A percentile compares a stretch with the other conserved stretches of the same genome.
phyloP scores from a whole-genome alignment of 257 asterid species.

The Paraleonurus japonicus region DNA sequence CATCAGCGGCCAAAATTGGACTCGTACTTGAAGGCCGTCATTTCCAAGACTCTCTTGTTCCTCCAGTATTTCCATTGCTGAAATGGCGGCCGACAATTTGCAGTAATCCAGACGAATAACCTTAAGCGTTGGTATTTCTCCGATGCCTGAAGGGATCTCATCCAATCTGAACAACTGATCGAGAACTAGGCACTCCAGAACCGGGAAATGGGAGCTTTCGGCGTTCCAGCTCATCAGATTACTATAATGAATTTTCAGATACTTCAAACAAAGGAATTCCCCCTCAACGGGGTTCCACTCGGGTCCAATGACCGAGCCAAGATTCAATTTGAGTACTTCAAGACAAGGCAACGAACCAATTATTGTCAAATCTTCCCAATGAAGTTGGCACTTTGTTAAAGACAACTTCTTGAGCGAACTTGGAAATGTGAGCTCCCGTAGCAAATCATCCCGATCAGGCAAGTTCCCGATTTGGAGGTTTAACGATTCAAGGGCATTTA shows the following conservation, averaged over 20 bases:
- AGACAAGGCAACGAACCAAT: not conserved
- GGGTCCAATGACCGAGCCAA: not conserved
- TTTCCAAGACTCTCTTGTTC: conserved; percentile 24
- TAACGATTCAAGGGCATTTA: not conserved
- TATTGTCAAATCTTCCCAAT: conserved; percentile 16
- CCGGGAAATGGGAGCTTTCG: conserved; percentile 5
- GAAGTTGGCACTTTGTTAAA: not conserved
- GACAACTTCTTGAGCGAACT: not conserved
- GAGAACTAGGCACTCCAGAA: not conserved
- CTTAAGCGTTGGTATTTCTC: conserved; percentile 20
- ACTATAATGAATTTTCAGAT: not conserved
- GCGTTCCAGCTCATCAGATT: conserved; percentile 3
- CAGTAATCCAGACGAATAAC: not conserved
- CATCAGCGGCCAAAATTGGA: not conserved
- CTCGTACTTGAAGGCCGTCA: conserved; percentile 10
- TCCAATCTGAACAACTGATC: not conserved
- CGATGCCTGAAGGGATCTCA: conserved; percentile 10
- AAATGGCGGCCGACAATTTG: not conserved
- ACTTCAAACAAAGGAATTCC: not conserved
- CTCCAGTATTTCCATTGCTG: conserved; percentile 12
- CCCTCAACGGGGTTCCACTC: conserved; percentile 19
- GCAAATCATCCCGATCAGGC: not conserved
- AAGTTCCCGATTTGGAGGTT: not conserved
- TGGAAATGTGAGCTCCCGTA: not conserved
- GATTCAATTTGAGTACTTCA: not conserved